These are phyloP conservation scores for Mortierella sp. DNA, from an alignment of 371 early-diverging fungal species.

Conservation along the genomic window DNA sequence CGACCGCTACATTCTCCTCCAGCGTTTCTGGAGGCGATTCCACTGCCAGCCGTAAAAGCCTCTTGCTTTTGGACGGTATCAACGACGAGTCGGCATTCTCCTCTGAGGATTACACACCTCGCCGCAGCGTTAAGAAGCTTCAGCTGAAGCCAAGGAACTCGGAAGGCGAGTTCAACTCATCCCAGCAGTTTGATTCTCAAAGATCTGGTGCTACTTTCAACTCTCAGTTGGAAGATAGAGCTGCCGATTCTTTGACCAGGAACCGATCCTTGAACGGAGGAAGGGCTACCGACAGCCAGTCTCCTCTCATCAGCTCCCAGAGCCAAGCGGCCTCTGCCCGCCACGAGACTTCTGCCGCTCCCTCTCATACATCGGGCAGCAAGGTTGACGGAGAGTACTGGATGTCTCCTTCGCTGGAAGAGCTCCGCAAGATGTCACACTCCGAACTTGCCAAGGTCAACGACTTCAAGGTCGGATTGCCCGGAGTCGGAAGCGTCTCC, in stretches of 20 bases:
- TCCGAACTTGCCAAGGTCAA: conserved; percentile 80
- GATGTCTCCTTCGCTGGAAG: conserved; percentile 74
- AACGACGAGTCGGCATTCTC: conserved; percentile 78
- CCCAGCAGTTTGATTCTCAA: conserved; percentile 31
- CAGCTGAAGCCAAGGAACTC: conserved; percentile 57
- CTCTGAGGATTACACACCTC: conserved; percentile 79
- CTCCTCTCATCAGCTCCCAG: conserved; percentile 4
- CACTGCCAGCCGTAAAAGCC: conserved; percentile 45
- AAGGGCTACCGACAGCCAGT: neutral
- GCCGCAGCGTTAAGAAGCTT: conserved; percentile 82
- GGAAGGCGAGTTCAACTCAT: conserved; percentile 47
- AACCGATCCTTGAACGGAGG: conserved; percentile 17
- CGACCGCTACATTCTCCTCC: conserved; percentile 60
- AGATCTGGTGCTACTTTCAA: conserved; percentile 45
- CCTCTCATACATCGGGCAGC: neutral
- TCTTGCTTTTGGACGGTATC: conserved; percentile 63
- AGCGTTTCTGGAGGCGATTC: conserved; percentile 58
- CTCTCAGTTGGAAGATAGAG: conserved; percentile 52
- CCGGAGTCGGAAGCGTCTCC: conserved; percentile 80
- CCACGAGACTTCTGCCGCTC: conserved; percentile 18
- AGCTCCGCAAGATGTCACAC: conserved; percentile 69
- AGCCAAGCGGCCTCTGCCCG: conserved; percentile 14
- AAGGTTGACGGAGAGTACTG: conserved; percentile 67
- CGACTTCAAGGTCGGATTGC: conserved; percentile 81
- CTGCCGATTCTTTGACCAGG: conserved; percentile 32